Evolutionary conservation across 2,329 filamentous ascomycete species (phyloP), one percentile per base, ranked within the genome.

Genomic region (Xylariaceae sp.): DNA sequence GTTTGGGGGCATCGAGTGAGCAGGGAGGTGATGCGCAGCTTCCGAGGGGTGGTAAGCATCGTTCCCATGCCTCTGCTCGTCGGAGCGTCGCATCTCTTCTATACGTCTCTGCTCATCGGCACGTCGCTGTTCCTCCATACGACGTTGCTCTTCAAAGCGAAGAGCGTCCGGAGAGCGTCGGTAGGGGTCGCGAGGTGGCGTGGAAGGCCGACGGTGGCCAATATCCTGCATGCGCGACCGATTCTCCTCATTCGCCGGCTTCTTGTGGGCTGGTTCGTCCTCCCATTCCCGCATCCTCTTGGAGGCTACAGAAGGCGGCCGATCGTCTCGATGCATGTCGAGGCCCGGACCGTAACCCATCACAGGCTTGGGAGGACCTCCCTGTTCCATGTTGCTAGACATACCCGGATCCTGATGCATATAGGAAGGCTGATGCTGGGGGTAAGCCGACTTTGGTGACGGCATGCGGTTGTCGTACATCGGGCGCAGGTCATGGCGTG

Each of bases 261-360:
- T 95, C 67, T 95, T 94, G 28, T 71, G 69, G 4, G 78, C 64
- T 15, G 76, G 65, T 22, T 93, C 87, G 22, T 90, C 83, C 46
- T 96, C 92, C 89, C 92, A 95, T 52, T 96, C 92, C 31, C 89
- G 80, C 57, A 80, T 73, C 37, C 92, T 77, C 70, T 98, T 98
- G 37, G 82, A 77, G 3, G 75, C 75, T 9, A 85, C 83, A 23
- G 87, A 93, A 1, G 81, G 63, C 13, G 88, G 85, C n/a, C 88
- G 75, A 36, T 94, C 83, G 40, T 76, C 72, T 39, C 75, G 65
- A 34, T 70, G 81, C 39, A 75, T 69, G 51, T 90, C 82, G 29
- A 81, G 79, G 29, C 81, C 76, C n/a, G n/a, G n/a, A n/a, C n/a
- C n/a, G n/a, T n/a, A n/a, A n/a, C n/a, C n/a, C 37, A 69, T 63